A percentile compares a stretch with the other conserved stretches of the same genome.
phyloP scores from a whole-genome alignment of 768 basidiomycete genomes.

The Hericium erinaceus region DNA sequence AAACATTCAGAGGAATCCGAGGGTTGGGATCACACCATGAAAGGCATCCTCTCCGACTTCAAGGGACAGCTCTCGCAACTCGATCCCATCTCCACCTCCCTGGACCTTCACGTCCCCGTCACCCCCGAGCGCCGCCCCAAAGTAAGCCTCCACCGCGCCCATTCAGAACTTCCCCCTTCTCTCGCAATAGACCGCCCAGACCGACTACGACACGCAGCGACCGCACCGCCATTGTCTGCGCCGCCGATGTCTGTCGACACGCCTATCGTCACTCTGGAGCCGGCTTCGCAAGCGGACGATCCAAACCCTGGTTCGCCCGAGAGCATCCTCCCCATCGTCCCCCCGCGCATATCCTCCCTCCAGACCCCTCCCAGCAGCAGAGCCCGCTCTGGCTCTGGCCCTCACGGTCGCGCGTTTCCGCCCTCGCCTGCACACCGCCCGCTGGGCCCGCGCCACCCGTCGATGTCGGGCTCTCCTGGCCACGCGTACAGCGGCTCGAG shows the following conservation, averaged over 20 bases:
- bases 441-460: constrained; percentile 16
- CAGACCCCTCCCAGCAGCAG: constrained; percentile 21
- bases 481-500: constrained; percentile 30
- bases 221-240: constrained; percentile 3
- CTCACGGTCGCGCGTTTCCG: constrained; percentile 7
- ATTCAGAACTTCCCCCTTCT: constrained; percentile 16
- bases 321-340: constrained; percentile 29
- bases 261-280: constrained; percentile 6
- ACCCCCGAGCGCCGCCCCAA: constrained; percentile 29
- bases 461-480: constrained; percentile 22
- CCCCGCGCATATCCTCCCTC: constrained; percentile 44
- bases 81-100: constrained; percentile 38
- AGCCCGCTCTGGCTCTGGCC: constrained; percentile 14
- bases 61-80: constrained; percentile 62
- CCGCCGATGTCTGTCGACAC: neutral
- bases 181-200: neutral
- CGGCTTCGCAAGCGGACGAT: constrained; percentile 12
- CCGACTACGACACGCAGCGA: neutral
- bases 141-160: constrained; percentile 1
- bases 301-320: constrained; percentile 16
- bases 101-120: constrained; percentile 62
- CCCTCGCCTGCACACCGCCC: constrained; percentile 15
- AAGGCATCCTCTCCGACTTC: constrained; percentile 64
- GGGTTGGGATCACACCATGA: constrained; percentile 40
- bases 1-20: constrained; percentile 23